Conservation (phyloP, 2,329 filamentous ascomycete genomes). For the Exophiala calicioides region DNA sequence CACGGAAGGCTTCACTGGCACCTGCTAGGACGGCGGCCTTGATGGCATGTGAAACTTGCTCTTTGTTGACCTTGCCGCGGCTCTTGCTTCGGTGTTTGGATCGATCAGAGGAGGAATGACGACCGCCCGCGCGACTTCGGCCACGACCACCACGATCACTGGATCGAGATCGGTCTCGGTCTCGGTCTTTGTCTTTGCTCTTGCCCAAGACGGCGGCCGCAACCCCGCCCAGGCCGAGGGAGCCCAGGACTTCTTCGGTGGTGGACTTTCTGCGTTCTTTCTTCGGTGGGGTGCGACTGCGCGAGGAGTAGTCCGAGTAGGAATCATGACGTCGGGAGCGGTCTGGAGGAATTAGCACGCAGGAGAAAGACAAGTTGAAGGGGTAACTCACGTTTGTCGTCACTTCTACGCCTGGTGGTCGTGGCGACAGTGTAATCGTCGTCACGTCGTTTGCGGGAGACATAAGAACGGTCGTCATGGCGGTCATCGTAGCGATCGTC, state of each 20-base stretch:
- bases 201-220: conserved; percentile 53
- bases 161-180: conserved; percentile 64
- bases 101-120: conserved; percentile 51
- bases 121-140: conserved; percentile 42
- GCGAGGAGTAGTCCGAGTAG: conserved; percentile 39
- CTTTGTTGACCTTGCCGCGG: conserved; percentile 38
- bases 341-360: conserved; percentile 19
- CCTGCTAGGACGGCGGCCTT: conserved; percentile 89
- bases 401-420: conserved; percentile 18
- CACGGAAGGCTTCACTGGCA: conserved; percentile 87
- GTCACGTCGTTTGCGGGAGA: conserved; percentile 41
- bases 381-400: conserved; percentile 36
- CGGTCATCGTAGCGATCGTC: conserved; percentile 46
- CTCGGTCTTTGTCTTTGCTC: conserved; percentile 62
- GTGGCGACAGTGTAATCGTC: conserved; percentile 44
- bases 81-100: conserved; percentile 56
- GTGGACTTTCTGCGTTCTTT: conserved; percentile 47
- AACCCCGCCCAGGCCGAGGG: conserved; percentile 59
- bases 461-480: conserved; percentile 46
- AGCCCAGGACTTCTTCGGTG: conserved; percentile 54
- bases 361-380: not conserved
- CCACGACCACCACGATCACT: conserved; percentile 56
- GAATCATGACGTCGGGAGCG: conserved; percentile 31
- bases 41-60: conserved; percentile 78
- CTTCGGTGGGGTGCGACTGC: conserved; percentile 40